These are phyloP conservation scores for Candida succiphila DNA, from an alignment of 805 yeast species.

Conservation along the genomic window DNA sequence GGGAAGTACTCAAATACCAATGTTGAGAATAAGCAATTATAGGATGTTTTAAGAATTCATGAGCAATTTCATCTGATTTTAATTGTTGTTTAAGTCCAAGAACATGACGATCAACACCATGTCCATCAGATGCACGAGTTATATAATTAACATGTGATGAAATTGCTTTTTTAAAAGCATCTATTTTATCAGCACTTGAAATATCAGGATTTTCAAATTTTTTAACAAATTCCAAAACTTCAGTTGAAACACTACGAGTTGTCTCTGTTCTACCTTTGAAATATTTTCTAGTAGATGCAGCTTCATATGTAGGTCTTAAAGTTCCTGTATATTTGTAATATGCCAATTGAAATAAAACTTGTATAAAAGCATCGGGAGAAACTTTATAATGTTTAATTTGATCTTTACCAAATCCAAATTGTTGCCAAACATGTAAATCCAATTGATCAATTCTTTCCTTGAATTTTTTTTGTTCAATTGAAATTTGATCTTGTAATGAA, in stretches of 20 bases:
- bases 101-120: slow-evolving; percentile 90
- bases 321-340: slow-evolving; percentile 75
- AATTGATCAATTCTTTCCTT: slow-evolving; percentile 45
- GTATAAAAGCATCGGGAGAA: slow-evolving; percentile 91
- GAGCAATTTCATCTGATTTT: slow-evolving; percentile 45
- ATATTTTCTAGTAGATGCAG: slow-evolving; percentile 88
- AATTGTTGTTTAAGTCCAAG: slow-evolving; percentile 77
- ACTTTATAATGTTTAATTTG: slow-evolving; percentile 74
- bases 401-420: slow-evolving; percentile 78
- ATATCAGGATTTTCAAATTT: slow-evolving; percentile 56
- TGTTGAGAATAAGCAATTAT: slow-evolving; percentile 64
- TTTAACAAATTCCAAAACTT: slow-evolving; percentile 58
- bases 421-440: slow-evolving; percentile 71
- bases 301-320: slow-evolving; percentile 86
- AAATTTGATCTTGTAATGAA: slow-evolving; percentile 38
- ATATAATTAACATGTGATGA: slow-evolving; percentile 68
- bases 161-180: slow-evolving; percentile 62
- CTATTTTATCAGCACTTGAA: slow-evolving; percentile 45
- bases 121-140: slow-evolving; percentile 70
- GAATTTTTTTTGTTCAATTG: slow-evolving; percentile 47
- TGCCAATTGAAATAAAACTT: slow-evolving; percentile 85
- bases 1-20: slow-evolving; percentile 88
- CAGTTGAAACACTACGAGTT: slow-evolving; percentile 73
- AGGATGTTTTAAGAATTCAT: slow-evolving; percentile 67
- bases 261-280: slow-evolving; percentile 92